Base-by-base conservation (phyloP, 2,329 filamentous ascomycete species). In the Paracoccidioides brasiliensis region DNA sequence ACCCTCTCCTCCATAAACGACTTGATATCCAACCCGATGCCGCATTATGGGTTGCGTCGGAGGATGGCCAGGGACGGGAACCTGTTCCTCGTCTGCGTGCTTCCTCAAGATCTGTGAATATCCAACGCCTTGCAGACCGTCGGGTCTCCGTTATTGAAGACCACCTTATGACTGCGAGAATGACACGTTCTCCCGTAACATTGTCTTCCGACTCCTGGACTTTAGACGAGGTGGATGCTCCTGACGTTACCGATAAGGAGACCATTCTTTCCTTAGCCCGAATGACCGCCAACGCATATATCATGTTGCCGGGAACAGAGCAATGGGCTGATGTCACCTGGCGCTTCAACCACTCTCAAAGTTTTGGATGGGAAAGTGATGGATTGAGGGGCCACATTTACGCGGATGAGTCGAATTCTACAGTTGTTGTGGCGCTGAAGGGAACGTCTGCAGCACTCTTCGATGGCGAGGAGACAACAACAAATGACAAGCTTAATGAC, bases 401-500 rank as follows among this genome's bases (percentile, higher is more conserved):
- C 72, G 85, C 87, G 14, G 90, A 97, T 65, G 82, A 90, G 63
- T 80, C 74, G 42, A 96, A 97, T 69, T 81, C 81, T 40, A 97
- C 91, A 1, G 79, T 97, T 54, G 83, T 97, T 44, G 93, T 97
- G 60, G 90, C 89, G 4, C 73, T 98, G 56, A 98, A 98, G 72
- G 93, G 91, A 54, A 96, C 90, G 0, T 88, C 85, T 1, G 82
- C 85, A 1, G 91, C 93, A 10, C 84, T 97, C 3, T 97, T 96
- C 67, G 91, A 97, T 69, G 93, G 93, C n/a, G 87, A 91, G 41
- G 91, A 90, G 53, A 97, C 93, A 1, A 97, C 91, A 0, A 95
- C 90, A 32, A 95, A 95, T 63, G 93, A 98, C 74, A 98, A 98
- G 74, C 77, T 90, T 65, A 98, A 97, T 69, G 93, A 98, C 72